phyloP scores from a whole-genome alignment of 331 rosid species.

The Spiraea crenata region DNA sequence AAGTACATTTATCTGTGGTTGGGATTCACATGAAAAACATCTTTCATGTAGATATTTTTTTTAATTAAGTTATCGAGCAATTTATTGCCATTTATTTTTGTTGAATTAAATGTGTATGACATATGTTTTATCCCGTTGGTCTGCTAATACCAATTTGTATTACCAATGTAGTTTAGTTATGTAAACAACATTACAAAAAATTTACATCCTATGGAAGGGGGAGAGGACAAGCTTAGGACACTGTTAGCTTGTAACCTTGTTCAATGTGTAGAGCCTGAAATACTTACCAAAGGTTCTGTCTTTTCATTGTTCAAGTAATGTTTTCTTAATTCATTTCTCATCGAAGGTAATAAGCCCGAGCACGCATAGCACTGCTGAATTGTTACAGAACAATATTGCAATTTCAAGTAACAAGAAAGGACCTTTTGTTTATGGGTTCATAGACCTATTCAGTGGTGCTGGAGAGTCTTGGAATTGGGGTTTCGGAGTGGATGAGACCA shows the following conservation, averaged over 20 bases:
- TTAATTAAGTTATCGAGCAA: too few relatives aligned
- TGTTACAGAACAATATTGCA: conserved; percentile 48
- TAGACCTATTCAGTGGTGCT: conserved; percentile 88
- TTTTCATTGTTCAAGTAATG: background rate
- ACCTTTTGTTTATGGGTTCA: conserved; percentile 74
- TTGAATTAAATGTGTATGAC: background rate
- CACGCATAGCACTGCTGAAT: conserved; percentile 44
- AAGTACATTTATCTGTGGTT: too few relatives aligned
- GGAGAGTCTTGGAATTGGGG: conserved; percentile 94
- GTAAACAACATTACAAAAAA: background rate
- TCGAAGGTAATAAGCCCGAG: conserved; percentile 46
- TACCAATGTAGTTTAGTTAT: background rate
- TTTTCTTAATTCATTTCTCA: conserved; percentile 27
- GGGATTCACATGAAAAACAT: background rate
- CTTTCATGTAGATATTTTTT: background rate
- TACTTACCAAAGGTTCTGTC: background rate
- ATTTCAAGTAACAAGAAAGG: conserved; percentile 48
- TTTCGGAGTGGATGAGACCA: conserved; percentile 62
- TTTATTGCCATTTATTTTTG: background rate
- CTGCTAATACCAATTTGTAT: background rate
- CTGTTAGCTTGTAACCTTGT: background rate
- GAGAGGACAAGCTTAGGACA: too few relatives aligned
- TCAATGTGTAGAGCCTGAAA: background rate
- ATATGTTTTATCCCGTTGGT: background rate
- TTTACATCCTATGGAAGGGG: background rate